A percentile compares a stretch with the other conserved stretches of the same genome.
phyloP scores from a whole-genome alignment of 2,329 filamentous ascomycete genomes.

The Colletotrichum abscissum region DNA sequence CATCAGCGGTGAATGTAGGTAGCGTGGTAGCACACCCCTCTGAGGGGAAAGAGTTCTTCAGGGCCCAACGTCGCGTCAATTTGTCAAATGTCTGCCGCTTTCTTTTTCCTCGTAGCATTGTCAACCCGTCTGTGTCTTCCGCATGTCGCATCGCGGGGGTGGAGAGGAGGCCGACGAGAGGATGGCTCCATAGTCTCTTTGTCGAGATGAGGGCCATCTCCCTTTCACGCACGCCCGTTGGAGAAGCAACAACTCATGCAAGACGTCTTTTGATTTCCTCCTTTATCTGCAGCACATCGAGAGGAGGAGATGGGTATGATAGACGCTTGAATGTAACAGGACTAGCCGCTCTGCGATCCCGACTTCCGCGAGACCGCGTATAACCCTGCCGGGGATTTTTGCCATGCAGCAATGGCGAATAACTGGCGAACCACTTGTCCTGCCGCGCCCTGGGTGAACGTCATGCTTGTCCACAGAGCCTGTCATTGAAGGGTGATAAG shows the following conservation, averaged over 20 bases:
- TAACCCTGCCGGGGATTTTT: constrained; percentile 21
- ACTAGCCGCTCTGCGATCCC: neutral
- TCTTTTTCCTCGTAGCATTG: neutral
- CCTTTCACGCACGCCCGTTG: neutral
- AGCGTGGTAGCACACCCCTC: neutral
- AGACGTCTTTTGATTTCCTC: neutral
- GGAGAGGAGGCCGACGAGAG: neutral
- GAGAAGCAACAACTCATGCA: neutral
- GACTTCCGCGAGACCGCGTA: constrained; percentile 12
- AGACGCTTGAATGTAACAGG: neutral
- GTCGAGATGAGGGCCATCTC: neutral
- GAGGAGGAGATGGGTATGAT: neutral
- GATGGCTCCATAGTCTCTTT: neutral
- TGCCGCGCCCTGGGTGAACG: neutral
- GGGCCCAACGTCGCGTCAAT: neutral
- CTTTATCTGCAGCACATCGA: neutral
- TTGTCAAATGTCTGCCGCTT: neutral
- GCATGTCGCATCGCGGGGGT: neutral
- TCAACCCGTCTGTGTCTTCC: neutral
- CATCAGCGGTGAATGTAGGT: neutral
- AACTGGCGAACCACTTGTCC: neutral
- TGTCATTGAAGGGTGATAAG: constrained; percentile 7
- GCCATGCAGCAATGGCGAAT: constrained; percentile 22
- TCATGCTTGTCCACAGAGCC: constrained; percentile 3
- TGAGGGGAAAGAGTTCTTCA: neutral